These are phyloP conservation scores for Gnetum montanum DNA, from an alignment of 75 land plant genomes.

Conservation along the genomic window DNA sequence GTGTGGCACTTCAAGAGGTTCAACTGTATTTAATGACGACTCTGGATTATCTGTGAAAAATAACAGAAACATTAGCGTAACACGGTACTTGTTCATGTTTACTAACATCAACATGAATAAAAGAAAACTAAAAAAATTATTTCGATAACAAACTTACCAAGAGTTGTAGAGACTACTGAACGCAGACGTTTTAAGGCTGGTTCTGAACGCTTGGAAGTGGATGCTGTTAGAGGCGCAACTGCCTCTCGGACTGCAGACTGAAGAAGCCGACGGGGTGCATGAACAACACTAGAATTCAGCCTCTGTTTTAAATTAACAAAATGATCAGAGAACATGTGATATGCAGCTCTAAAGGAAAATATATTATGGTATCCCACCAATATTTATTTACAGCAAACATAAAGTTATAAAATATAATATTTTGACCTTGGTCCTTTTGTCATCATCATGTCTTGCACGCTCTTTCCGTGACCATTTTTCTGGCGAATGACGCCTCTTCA, in stretches of 20 bases:
- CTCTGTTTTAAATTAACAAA: slow-evolving; percentile 26
- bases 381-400: neutral
- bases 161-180: slow-evolving; percentile 73
- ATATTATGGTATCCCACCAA: neutral
- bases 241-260: slow-evolving; percentile 96
- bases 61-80: too few species aligned
- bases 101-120: too few species aligned
- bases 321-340: neutral
- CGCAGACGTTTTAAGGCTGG: slow-evolving; percentile 60
- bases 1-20: slow-evolving; percentile 6
- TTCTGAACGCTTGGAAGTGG: slow-evolving; percentile 17
- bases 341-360: neutral
- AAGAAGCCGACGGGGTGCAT: slow-evolving; percentile 71
- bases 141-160: slow-evolving; percentile 21
- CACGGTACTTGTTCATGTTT: too few species aligned
- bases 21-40: slow-evolving; percentile 2
- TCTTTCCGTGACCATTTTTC: slow-evolving; percentile 32
- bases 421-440: slow-evolving; percentile 8
- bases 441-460: slow-evolving; percentile 27
- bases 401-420: too few species aligned
- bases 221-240: slow-evolving; percentile 37
- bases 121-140: too few species aligned
- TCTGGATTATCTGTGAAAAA: slow-evolving; percentile 11
- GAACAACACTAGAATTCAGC: slow-evolving; percentile 19
- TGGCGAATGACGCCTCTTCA: slow-evolving; percentile 34